Base-by-base conservation (phyloP, 2,329 filamentous ascomycete species). In the Colletotrichum sp. region DNA sequence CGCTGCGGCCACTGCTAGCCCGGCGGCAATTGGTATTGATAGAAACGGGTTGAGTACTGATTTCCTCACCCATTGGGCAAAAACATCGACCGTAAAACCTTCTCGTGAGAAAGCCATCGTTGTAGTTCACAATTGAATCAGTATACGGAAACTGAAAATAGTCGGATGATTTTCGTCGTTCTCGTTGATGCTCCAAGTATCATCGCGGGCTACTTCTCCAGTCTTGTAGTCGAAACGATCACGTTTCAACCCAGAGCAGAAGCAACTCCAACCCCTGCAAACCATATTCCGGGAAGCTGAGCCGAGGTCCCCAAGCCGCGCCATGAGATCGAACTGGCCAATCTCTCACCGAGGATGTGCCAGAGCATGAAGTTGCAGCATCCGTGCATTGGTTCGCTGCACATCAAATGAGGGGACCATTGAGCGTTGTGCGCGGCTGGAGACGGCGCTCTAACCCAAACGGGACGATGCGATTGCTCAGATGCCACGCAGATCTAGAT, bases 1-100 rank as follows among this genome's bases (percentile, higher is more conserved):
- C n/a, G 48, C 75, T 58, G 55, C 78, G 22, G 43, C 55, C 22
- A 43, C 36, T n/a, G 39, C 64, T 60, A 80, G 55, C 10, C 55
- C 48, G 22, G 77, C 56, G 25, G 80, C 79, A 22, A 79, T 4
- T 1, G 79, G 77, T 3, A 80, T 43, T 2, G 77, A 75, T 8
- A 78, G 65, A 7, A 67, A 61, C 22, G 80, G 79, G 25, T 80
- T 79, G 48, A 81, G 71, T 4, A 80, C 34, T 36, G 70, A 78
- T 6, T 74, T 78, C n/a, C 74, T 68, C 3, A 79, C 16, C 30
- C 77, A 69, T n/a, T 71, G 22, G 22, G 60, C 71, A 22, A 80
- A 70, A 5, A 77, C 77, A 61, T 82, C 80, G 27, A 81, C 61
- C 16, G 79, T 81, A 55, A 81, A 72, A n/a, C 80, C 80, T 69